Evolutionary conservation across 169 alveolate genomes (phyloP), one percentile per base, ranked within the genome.

Genomic region (Plasmodium yoelii): DNA sequence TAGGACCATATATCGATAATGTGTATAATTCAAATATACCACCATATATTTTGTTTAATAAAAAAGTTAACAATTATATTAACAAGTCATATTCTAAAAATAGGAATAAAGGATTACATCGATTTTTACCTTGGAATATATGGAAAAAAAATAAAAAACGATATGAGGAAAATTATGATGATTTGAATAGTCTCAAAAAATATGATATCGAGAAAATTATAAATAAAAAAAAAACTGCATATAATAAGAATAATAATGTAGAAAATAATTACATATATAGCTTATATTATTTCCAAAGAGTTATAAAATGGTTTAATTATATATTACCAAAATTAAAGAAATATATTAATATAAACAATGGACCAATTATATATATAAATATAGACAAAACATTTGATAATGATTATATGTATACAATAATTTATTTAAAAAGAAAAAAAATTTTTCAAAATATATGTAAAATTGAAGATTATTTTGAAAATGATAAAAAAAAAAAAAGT

Each of bases 321-420:
- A 84, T 84, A 18, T 61, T 84, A 18, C 91, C 91, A 18, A 61
- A 28, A 2, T 57, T 84, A 55, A 57, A 84, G 26, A 84, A 84
- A 84, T 84, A 63, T 69, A 61, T 73, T 6, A 84, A 28, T 49
- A 28, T 68, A 15, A 84, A 84, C 70, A 69, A 65, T 49, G 91
- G 91, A 0, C 91, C 91, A 0, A 42, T 84, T n/a, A 84, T 84
- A 19, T 84, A 84, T 69, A 13, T 84, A n/a, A 84, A 84, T 49
- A 84, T 84, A 24, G 91, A 84, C 18, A 69, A 70, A 42, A 84
- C 91, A 8, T 69, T 84, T 61, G 91, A 84, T 84, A 84, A 84
- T 59, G 22, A 84, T 59, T 84, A 61, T 49, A 84, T 84, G 91
- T 84, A 84, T 46, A 19, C 51, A 22, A 84, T 84, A 5, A 68